These are phyloP conservation scores for Casaregolazyma suthepensis DNA, from an alignment of 1,139 yeast genomes.

Conservation along the genomic window DNA sequence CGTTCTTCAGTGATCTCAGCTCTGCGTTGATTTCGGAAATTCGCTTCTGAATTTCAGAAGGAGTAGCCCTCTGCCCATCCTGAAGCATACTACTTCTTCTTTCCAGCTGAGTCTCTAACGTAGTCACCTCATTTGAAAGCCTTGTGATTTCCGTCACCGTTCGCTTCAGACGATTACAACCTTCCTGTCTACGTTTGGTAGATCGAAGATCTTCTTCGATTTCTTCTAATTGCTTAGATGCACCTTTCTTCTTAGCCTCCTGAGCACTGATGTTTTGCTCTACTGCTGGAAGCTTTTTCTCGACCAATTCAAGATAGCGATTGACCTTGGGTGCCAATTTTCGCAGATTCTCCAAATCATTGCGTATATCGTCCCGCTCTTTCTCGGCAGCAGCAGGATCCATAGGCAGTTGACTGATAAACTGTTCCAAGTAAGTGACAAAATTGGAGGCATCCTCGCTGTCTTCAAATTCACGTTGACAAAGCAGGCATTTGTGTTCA, in stretches of 20 bases:
- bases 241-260: not conserved
- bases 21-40: constrained; percentile 42
- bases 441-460: constrained; percentile 11
- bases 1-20: constrained; percentile 43
- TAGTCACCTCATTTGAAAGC: constrained; percentile 19
- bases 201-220: constrained; percentile 14
- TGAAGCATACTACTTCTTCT: constrained; percentile 13
- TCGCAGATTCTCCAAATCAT: constrained; percentile 32
- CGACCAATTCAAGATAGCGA: constrained; percentile 16
- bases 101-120: constrained; percentile 18
- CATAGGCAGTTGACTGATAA: constrained; percentile 2
- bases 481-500: constrained; percentile 55
- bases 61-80: constrained; percentile 31
- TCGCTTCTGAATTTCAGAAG: constrained; percentile 48
- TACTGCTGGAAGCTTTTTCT: constrained; percentile 19
- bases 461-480: constrained; percentile 54
- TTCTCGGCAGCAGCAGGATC: constrained; percentile 6
- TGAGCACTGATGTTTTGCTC: not conserved
- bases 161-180: constrained; percentile 34
- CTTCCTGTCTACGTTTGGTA: constrained; percentile 17
- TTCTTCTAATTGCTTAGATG: constrained; percentile 2
- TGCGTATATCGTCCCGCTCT: constrained; percentile 25
- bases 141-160: constrained; percentile 29
- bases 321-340: constrained; percentile 21
- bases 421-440: constrained; percentile 1